A percentile compares a stretch with the other conserved stretches of the same genome.
These are phyloP conservation scores for Cladorrhinum sp. DNA, from an alignment of 2,329 filamentous ascomycete species.

Conservation along the genomic window DNA sequence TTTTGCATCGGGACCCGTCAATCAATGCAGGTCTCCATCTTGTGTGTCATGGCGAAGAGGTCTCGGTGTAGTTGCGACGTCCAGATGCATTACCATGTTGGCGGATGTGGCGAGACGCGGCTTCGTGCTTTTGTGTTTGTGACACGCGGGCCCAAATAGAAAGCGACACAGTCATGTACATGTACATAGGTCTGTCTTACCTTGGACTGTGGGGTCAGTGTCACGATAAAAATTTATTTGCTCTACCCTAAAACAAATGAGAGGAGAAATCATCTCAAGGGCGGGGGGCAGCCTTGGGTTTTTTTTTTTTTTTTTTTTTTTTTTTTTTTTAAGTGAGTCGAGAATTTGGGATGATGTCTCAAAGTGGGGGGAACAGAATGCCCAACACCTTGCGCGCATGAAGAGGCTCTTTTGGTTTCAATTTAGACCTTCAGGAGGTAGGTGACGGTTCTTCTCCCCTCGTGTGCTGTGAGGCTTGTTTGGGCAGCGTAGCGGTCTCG, in stretches of 20 bases:
- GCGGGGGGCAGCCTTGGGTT: background rate
- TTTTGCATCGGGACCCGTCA: background rate
- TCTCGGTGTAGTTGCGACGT: background rate
- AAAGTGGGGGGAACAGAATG: too few species aligned
- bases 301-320: too few species aligned
- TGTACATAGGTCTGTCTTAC: too few species aligned
- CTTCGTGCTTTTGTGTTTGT: background rate
- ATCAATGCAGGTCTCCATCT: background rate
- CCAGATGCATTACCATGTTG: background rate
- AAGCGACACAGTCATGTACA: background rate
- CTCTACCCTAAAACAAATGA: background rate
- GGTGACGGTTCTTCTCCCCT: too few species aligned
- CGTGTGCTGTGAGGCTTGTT: background rate
- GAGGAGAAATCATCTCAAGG: background rate
- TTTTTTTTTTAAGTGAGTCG: too few species aligned
- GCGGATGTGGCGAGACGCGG: background rate
- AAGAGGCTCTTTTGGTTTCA: background rate
- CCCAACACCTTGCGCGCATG: too few species aligned
- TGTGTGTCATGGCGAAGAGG: background rate
- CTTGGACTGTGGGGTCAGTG: background rate
- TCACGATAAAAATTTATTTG: background rate
- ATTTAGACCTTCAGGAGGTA: too few species aligned
- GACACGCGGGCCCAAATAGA: background rate
- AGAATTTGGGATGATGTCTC: too few species aligned
- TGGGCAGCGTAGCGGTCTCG: background rate